These are phyloP conservation scores for Mortierella hygrophila DNA, from an alignment of 192 early-diverging fungal species.

Conservation along the genomic window DNA sequence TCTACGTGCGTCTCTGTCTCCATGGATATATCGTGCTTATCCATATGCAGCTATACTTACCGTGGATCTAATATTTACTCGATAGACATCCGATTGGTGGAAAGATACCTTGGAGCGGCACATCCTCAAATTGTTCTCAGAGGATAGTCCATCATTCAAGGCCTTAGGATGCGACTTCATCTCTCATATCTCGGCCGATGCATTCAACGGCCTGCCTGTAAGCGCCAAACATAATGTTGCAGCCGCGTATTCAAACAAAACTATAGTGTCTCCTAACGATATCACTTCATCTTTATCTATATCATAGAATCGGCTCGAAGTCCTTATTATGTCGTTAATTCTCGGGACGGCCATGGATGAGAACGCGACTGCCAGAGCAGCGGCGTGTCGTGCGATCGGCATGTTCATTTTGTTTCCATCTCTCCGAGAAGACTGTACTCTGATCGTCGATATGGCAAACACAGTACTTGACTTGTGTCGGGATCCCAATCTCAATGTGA, in stretches of 20 bases:
- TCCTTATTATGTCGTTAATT: slow-evolving; percentile 56
- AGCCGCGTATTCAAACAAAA: not conserved
- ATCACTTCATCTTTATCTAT: not conserved
- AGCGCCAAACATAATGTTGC: not conserved
- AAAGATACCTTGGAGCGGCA: slow-evolving; percentile 52
- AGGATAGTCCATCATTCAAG: slow-evolving; percentile 51
- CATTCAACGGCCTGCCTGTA: slow-evolving; percentile 62
- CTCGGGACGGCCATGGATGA: slow-evolving; percentile 64
- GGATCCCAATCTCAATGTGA: slow-evolving; percentile 70
- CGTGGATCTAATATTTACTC: not conserved
- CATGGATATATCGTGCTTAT: not conserved
- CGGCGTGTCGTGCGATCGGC: slow-evolving; percentile 75
- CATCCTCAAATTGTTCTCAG: slow-evolving; percentile 56
- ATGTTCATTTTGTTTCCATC: slow-evolving; percentile 69
- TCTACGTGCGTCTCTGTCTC: not conserved
- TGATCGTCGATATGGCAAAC: slow-evolving; percentile 67
- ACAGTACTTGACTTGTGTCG: slow-evolving; percentile 62
- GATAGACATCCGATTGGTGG: slow-evolving; percentile 58
- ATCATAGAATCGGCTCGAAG: slow-evolving; percentile 51
- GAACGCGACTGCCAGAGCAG: slow-evolving; percentile 68
- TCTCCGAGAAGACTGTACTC: slow-evolving; percentile 70
- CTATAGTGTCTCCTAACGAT: not conserved
- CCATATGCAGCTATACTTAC: not conserved
- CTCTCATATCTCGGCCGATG: slow-evolving; percentile 49
- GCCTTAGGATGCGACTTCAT: slow-evolving; percentile 64